These are phyloP conservation scores for Chrysoporthe puriensis DNA, from an alignment of 2,329 filamentous ascomycete species.

Conservation along the genomic window DNA sequence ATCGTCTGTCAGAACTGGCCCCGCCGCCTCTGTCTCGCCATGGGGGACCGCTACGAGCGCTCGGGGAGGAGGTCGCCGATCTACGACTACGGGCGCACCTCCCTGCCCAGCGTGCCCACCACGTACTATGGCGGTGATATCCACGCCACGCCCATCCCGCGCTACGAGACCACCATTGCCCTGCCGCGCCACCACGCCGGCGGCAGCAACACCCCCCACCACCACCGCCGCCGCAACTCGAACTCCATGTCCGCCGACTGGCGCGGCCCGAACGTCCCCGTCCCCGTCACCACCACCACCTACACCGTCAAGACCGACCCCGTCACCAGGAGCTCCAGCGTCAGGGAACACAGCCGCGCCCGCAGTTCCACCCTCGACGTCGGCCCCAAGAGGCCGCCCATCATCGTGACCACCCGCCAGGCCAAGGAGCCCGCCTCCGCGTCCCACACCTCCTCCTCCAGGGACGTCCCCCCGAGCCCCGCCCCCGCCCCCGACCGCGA, in stretches of 20 bases:
- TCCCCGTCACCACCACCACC: conserved; percentile 52
- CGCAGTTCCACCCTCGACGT: conserved; percentile 56
- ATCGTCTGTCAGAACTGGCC: neutral
- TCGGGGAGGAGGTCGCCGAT: conserved; percentile 48
- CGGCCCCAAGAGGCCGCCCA: conserved; percentile 49
- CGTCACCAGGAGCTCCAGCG: conserved; percentile 49
- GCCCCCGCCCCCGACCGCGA: conserved; percentile 50
- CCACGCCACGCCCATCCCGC: conserved; percentile 54
- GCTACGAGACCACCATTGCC: conserved; percentile 32
- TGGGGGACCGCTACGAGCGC: conserved; percentile 53
- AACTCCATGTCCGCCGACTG: conserved; percentile 37
- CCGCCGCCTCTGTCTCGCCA: conserved; percentile 36
- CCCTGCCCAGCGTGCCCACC: conserved; percentile 46
- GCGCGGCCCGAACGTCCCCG: conserved; percentile 38
- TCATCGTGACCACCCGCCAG: conserved; percentile 61
- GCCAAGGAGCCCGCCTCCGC: conserved; percentile 44
- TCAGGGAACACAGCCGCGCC: conserved; percentile 52
- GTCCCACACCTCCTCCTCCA: conserved; percentile 30
- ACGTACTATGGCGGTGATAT: conserved; percentile 57
- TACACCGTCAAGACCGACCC: conserved; percentile 61
- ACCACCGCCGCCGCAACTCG: conserved; percentile 33
- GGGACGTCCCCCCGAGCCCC: conserved; percentile 49
- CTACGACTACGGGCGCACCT: conserved; percentile 56
- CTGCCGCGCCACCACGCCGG: conserved; percentile 28
- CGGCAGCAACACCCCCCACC: conserved; percentile 18